Evolutionary conservation across 179 eudicot species (phyloP).

Genomic region (Kewa caespitosa): DNA sequence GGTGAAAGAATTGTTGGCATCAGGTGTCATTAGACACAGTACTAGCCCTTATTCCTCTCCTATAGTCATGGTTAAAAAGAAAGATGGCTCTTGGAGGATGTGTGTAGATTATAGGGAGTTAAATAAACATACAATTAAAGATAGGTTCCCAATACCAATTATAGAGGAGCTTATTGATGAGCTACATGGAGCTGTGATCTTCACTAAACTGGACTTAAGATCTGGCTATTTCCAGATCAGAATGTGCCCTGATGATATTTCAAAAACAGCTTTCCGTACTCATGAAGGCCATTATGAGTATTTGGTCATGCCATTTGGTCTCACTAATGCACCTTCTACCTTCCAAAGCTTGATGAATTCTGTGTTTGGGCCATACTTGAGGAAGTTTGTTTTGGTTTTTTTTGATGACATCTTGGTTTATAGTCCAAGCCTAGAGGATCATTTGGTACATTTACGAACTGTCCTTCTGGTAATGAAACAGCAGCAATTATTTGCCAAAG

Average conservation of each 20-base stretch:
- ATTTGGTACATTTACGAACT: too few species aligned
- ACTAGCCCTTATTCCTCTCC: neutral
- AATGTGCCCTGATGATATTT: too few species aligned
- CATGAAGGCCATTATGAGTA: neutral
- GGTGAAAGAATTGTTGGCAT: neutral
- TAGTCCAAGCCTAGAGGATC: too few species aligned
- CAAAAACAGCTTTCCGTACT: neutral
- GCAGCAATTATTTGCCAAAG: neutral
- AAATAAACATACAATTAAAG: neutral
- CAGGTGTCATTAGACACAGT: neutral
- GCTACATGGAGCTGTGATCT: too few species aligned
- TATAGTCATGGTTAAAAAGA: neutral
- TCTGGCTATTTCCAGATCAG: too few species aligned
- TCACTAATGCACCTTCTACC: neutral
- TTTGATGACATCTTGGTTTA: slow-evolving; percentile 4
- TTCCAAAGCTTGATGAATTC: neutral
- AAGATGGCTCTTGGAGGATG: slow-evolving; percentile 5
- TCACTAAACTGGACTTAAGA: too few species aligned
- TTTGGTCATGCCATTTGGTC: neutral
- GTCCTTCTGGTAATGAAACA: too few species aligned
- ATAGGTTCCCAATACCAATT: neutral
- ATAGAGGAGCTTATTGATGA: too few species aligned
- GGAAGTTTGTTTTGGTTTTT: neutral
- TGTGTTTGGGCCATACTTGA: too few species aligned
- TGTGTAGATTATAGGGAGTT: slow-evolving; percentile 4